These are phyloP conservation scores for Penicillium polonicum DNA, from an alignment of 2,329 filamentous ascomycete genomes.

Conservation along the genomic window DNA sequence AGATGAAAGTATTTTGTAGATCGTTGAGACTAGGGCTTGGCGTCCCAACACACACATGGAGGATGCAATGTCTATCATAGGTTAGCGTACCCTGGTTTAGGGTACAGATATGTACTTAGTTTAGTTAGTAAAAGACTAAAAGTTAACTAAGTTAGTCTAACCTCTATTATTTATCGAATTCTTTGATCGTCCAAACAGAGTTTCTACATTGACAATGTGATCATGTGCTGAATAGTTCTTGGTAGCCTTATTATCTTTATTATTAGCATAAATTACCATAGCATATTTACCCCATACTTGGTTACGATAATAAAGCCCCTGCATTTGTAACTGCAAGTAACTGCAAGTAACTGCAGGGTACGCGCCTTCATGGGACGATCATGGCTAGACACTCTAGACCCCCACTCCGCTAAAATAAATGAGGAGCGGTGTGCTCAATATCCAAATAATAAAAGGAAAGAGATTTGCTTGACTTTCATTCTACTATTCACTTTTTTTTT, in stretches of 20 bases:
- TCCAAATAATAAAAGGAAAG: neutral
- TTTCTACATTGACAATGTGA: neutral
- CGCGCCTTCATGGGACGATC: slow-evolving; percentile 6
- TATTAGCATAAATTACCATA: neutral
- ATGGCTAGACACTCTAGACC: slow-evolving; percentile 8
- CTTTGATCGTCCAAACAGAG: neutral
- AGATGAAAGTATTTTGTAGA: neutral
- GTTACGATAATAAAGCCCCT: slow-evolving; percentile 8
- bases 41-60: slow-evolving; percentile 2
- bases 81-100: neutral
- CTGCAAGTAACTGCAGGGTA: slow-evolving; percentile 10
- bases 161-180: neutral
- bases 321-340: slow-evolving; percentile 8
- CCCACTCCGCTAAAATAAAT: slow-evolving; percentile 13
- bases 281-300: neutral
- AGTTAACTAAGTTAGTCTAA: neutral
- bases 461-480: neutral
- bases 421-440: slow-evolving; percentile 16
- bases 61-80: neutral
- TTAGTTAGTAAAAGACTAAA: neutral
- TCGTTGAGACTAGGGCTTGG: neutral
- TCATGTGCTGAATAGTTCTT: neutral
- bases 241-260: neutral
- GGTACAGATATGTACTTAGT: no score
- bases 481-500: neutral